Conservation (phyloP, 805 yeast species). For the Yarrowia osloensis region DNA sequence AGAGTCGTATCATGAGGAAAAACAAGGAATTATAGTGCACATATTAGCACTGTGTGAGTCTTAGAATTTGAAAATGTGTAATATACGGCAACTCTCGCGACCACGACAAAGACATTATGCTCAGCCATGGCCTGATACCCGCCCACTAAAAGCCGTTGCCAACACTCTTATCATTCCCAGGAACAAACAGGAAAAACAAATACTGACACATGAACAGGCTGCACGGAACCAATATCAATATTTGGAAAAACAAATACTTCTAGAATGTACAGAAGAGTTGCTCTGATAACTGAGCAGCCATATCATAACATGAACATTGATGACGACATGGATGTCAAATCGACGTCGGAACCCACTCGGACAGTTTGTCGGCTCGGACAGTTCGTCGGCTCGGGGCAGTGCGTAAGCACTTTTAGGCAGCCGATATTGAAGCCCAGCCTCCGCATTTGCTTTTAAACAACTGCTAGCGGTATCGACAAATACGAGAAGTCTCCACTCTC, state of each 20-base stretch:
- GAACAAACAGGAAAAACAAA: background rate
- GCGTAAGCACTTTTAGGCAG: background rate
- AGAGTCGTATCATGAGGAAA: background rate
- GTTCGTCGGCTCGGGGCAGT: too few relatives aligned
- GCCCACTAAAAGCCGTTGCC: background rate
- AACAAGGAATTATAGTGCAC: background rate
- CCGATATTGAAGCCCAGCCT: background rate
- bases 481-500: background rate
- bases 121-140: background rate
- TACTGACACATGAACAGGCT: background rate
- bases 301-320: background rate
- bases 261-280: background rate
- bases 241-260: background rate
- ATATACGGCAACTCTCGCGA: background rate
- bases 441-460: background rate
- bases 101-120: background rate
- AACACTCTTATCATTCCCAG: background rate
- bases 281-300: background rate
- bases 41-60: background rate
- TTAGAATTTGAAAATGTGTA: background rate
- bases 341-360: background rate
- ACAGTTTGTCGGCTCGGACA: too few relatives aligned
- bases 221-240: background rate
- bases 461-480: background rate
- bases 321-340: too few relatives aligned